These are phyloP conservation scores for Cladosporium oxysporum DNA, from an alignment of 2,329 filamentous ascomycete genomes.

Conservation along the genomic window DNA sequence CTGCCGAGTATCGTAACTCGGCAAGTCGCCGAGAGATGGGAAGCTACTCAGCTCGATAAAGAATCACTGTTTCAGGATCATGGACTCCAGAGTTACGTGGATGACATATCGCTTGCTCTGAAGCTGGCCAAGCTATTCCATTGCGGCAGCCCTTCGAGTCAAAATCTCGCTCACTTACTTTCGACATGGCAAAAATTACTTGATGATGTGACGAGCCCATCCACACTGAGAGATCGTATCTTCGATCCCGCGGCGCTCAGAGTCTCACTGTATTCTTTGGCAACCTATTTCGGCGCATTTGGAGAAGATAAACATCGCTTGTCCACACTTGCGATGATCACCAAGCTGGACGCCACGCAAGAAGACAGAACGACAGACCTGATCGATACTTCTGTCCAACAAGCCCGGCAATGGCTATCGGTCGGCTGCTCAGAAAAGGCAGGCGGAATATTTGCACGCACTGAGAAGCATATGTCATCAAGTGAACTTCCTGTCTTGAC, in stretches of 20 bases:
- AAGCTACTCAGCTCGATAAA: not conserved
- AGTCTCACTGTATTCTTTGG: conserved; percentile 54
- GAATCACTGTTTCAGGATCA: conserved; percentile 32
- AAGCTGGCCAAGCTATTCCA: conserved; percentile 47
- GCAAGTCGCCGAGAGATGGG: not conserved
- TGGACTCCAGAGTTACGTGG: conserved; percentile 36
- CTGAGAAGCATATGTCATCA: conserved; percentile 52
- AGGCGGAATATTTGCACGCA: conserved; percentile 58
- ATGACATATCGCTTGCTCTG: conserved; percentile 40
- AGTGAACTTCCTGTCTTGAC: conserved; percentile 47
- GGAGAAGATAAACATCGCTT: conserved; percentile 49
- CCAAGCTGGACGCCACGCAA: conserved; percentile 15
- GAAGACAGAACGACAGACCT: not conserved
- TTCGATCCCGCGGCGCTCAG: conserved; percentile 54
- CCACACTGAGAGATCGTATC: conserved; percentile 46
- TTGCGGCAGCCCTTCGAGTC: conserved; percentile 33
- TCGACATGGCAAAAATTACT: conserved; percentile 43
- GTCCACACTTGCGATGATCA: conserved; percentile 21
- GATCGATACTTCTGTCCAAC: not conserved
- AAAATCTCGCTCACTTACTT: conserved; percentile 37
- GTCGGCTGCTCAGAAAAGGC: conserved; percentile 64
- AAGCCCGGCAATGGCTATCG: conserved; percentile 53
- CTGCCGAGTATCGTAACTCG: conserved; percentile 28
- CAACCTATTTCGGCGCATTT: conserved; percentile 60
- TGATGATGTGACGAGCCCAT: conserved; percentile 35